A percentile compares a stretch with the other conserved stretches of the same genome.
Conservation (phyloP, 176 grass and related monocot genomes). For the Chrysopogon serrulatus region DNA sequence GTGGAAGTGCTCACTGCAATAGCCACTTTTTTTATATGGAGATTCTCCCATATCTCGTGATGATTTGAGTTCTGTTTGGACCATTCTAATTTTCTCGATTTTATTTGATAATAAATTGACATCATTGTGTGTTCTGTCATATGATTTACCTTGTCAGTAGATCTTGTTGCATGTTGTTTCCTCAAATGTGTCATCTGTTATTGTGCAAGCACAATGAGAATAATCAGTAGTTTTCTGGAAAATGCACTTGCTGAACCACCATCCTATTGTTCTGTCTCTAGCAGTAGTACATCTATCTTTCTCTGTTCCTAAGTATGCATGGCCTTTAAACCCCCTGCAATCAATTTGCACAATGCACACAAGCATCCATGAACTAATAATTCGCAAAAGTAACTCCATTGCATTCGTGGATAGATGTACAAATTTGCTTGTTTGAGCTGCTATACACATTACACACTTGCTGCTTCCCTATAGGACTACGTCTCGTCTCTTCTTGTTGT, state of each 20-base stretch:
- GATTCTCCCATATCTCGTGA: not conserved
- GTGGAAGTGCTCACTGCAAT: not conserved
- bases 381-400: not conserved
- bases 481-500: conserved; percentile 41
- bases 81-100: not conserved
- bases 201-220: not conserved
- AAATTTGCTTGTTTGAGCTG: conserved; percentile 18
- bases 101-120: not conserved
- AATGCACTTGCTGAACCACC: not conserved
- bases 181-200: not conserved
- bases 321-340: not conserved
- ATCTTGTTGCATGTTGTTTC: no score
- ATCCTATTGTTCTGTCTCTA: not conserved
- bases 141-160: no score
- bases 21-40: not conserved
- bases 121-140: not conserved
- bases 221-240: not conserved
- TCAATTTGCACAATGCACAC: conserved; percentile 12
- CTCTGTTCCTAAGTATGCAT: not conserved
- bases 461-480: conserved; percentile 27
- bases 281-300: not conserved
- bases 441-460: not conserved
- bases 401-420: not conserved
- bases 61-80: not conserved
- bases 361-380: not conserved